Base-by-base conservation (phyloP, 441 rosid species). In the Adansonia madagascariensis region DNA sequence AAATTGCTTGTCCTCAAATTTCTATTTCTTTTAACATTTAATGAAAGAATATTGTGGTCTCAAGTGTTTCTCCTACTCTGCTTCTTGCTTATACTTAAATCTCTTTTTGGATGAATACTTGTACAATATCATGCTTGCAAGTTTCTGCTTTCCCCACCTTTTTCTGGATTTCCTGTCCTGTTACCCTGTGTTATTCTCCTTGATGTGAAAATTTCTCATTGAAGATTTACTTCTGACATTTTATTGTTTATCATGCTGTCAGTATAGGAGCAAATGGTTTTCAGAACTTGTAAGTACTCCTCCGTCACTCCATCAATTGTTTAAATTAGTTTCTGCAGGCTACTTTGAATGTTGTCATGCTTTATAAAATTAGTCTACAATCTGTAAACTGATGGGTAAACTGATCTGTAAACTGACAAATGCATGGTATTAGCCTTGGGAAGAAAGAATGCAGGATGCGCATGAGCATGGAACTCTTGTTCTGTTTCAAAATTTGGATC, bases 211-310 rank as follows among this genome's bases (percentile, higher is more conserved):
- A 53, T 4, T 39, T 60, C 8, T 75, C 62, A 53, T 35, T 73
- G 18, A 50, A 71, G 70, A 70, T 59, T 35, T 20, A 12, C 20
- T 50, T 63, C 84, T 90, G 47, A 82, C 52, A 17, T 75, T 75
- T 68, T 71, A 71, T 74, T 49, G 73, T 78, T 78, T 65, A 55
- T 71, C 59, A 64, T 85, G 68, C 71, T 86, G 79, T 62, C 97
- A 94, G 98, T 91, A 85, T 47, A 89, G 85, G 61, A 86, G 82
- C 85, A 91, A 75, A 80, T 94, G 98, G 98, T 92, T 91, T 72
- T 82, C 63, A 55, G 82, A 76, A 78, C 89, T 78, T 75, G 98
- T 92, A 84, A 92, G 98, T 90, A 64, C 41, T 61, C 66, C 27
- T 73, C 74, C 79, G 49, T 35, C 41, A n/a, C 56, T 59, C 53